phyloP scores from a whole-genome alignment of 441 rosid species.

The Croton setiger region DNA sequence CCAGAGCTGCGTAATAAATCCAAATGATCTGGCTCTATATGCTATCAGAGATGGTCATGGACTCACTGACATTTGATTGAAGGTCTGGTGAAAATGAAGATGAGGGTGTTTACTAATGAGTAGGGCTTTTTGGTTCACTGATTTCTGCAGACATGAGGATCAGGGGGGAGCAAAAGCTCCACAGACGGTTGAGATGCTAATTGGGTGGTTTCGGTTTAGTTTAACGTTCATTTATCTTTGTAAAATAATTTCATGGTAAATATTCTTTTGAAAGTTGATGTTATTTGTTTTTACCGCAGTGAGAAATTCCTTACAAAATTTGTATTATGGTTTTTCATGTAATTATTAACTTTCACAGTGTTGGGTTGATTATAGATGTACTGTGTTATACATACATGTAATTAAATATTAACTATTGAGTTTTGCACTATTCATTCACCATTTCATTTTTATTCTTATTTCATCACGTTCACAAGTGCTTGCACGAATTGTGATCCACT shows the following conservation, averaged over 20 bases:
- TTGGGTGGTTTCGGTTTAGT: conserved; percentile 25
- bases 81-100: conserved; percentile 2
- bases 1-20: conserved; percentile 47
- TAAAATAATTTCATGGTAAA: conserved; percentile 36
- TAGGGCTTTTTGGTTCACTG: conserved; percentile 22
- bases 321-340: conserved; percentile 4
- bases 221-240: conserved; percentile 28
- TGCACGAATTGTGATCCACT: no score
- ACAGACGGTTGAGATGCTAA: conserved; percentile 28
- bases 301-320: conserved; percentile 12
- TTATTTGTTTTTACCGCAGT: conserved; percentile 12
- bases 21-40: conserved; percentile 26
- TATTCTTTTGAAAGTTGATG: conserved; percentile 39
- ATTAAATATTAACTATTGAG: conserved; percentile 12
- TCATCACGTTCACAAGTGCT: no score
- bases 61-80: conserved; percentile 8
- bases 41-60: neutral
- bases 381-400: conserved; percentile 9
- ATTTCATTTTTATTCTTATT: no score
- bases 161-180: conserved; percentile 34
- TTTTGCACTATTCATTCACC: conserved; percentile 4
- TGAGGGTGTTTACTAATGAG: conserved; percentile 19
- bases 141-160: conserved; percentile 14
- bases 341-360: neutral
- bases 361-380: conserved; percentile 19